phyloP scores from a whole-genome alignment of 2,329 filamentous ascomycete species.

The Cercospora janseana region DNA sequence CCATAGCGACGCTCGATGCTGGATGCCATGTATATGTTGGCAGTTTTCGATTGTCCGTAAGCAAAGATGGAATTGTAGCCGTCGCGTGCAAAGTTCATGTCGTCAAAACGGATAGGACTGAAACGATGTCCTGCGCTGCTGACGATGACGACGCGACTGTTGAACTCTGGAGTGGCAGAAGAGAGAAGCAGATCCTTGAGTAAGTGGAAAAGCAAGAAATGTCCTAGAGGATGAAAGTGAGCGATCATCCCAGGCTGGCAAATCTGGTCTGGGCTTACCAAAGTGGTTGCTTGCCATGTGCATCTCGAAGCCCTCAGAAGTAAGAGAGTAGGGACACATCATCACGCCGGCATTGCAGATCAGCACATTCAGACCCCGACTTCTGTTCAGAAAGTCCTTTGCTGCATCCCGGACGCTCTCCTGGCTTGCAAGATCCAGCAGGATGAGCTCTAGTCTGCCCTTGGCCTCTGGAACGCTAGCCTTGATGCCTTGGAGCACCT shows the following conservation, averaged over 20 bases:
- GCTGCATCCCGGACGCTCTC: conserved; percentile 34
- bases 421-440: conserved; percentile 31
- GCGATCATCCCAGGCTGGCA: background rate
- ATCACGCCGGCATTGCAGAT: conserved; percentile 18
- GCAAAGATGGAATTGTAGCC: conserved; percentile 31
- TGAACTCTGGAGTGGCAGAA: conserved; percentile 38
- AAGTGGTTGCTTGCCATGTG: conserved; percentile 56
- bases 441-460: conserved; percentile 17
- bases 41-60: conserved; percentile 53
- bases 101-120: conserved; percentile 31
- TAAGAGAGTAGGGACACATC: conserved; percentile 10
- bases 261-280: background rate
- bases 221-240: conserved; percentile 23
- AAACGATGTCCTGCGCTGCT: conserved; percentile 46
- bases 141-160: conserved; percentile 43
- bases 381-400: conserved; percentile 16
- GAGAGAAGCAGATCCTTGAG: conserved; percentile 45
- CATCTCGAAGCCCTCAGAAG: conserved; percentile 40
- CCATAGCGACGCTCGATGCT: conserved; percentile 53
- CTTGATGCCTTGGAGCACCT: conserved; percentile 4
- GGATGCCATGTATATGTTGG: conserved; percentile 53
- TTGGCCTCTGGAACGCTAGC: background rate
- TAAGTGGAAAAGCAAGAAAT: conserved; percentile 55
- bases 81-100: conserved; percentile 33
- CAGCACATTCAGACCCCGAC: conserved; percentile 17